Evolutionary conservation across 345 rosid genomes (phyloP).

Genomic region (Populus deltoides): DNA sequence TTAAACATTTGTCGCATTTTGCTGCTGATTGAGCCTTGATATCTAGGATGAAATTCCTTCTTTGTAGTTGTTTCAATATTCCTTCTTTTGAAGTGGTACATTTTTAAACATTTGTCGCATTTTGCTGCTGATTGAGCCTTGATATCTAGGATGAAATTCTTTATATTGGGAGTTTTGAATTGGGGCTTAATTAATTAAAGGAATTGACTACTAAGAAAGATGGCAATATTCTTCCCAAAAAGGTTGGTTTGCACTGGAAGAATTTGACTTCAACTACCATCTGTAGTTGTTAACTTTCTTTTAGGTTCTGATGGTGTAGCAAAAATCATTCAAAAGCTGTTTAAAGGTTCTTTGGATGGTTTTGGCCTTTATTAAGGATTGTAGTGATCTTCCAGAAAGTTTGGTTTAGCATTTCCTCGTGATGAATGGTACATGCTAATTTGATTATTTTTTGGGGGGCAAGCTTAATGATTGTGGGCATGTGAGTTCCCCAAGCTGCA

Average conservation of each 20-base stretch:
- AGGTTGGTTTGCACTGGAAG: not conserved
- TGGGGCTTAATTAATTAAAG: not conserved
- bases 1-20: not conserved
- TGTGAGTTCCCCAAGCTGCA: not conserved
- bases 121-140: slow-evolving; percentile 6
- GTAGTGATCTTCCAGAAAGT: not conserved
- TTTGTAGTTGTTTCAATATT: not conserved
- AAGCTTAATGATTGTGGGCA: not conserved
- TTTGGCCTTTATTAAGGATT: not conserved
- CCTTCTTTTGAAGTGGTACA: not conserved
- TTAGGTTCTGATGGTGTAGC: not conserved
- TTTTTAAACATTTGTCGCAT: not conserved
- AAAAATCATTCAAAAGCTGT: not conserved
- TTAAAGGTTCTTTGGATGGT: not conserved
- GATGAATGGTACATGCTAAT: not conserved
- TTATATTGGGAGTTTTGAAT: not conserved
- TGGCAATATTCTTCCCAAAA: not conserved
- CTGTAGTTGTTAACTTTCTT: not conserved
- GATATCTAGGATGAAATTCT: not conserved
- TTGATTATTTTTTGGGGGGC: not conserved
- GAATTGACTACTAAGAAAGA: not conserved
- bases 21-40: slow-evolving; percentile 6
- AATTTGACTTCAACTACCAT: not conserved
- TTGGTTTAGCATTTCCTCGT: not conserved
- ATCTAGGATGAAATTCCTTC: not conserved